A percentile compares a stretch with the other conserved stretches of the same genome.
These are phyloP conservation scores for Hemileccinum impolitum DNA, from an alignment of 768 basidiomycete species.

Conservation along the genomic window DNA sequence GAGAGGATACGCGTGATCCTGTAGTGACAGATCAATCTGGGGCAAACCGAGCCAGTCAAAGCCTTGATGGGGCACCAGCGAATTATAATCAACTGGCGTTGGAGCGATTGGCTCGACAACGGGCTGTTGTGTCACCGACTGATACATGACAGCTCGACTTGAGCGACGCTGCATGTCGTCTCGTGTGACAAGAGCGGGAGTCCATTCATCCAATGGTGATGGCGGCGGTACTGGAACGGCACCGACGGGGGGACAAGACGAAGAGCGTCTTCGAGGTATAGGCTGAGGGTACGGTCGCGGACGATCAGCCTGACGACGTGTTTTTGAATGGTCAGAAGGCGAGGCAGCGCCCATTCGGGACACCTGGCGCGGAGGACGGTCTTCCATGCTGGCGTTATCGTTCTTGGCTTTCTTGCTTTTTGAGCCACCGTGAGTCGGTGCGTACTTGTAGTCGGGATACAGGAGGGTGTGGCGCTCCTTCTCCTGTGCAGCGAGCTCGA, in stretches of 20 bases:
- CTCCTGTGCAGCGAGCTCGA: conserved; percentile 47
- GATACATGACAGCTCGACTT: conserved; percentile 33
- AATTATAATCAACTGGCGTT: background rate
- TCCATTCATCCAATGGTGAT: conserved; percentile 14
- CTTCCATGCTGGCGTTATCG: conserved; percentile 6
- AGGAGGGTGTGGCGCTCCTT: conserved; percentile 39
- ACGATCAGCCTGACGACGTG: conserved; percentile 14
- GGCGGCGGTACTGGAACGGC: conserved; percentile 27
- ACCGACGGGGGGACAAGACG: conserved; percentile 40
- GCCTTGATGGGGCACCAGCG: background rate
- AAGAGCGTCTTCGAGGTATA: conserved; percentile 33
- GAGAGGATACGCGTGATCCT: conserved; percentile 3
- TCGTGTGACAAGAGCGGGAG: conserved; percentile 20
- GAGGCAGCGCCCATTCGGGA: conserved; percentile 1
- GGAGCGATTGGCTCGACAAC: conserved; percentile 7
- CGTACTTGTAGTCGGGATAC: conserved; percentile 46
- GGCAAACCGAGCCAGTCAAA: conserved; percentile 16
- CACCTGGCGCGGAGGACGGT: conserved; percentile 11
- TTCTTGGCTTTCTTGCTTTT: conserved; percentile 22
- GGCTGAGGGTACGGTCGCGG: conserved; percentile 22
- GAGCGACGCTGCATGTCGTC: conserved; percentile 36
- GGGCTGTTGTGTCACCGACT: conserved; percentile 23
- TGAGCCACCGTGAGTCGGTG: conserved; percentile 23
- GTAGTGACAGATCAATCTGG: background rate
- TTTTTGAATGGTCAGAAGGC: conserved; percentile 1